Percentiles rank a stretch among this genome's conserved stretches.
Conservation (phyloP, 1,284 basidiomycete species). For the Earliella scabrosa region DNA sequence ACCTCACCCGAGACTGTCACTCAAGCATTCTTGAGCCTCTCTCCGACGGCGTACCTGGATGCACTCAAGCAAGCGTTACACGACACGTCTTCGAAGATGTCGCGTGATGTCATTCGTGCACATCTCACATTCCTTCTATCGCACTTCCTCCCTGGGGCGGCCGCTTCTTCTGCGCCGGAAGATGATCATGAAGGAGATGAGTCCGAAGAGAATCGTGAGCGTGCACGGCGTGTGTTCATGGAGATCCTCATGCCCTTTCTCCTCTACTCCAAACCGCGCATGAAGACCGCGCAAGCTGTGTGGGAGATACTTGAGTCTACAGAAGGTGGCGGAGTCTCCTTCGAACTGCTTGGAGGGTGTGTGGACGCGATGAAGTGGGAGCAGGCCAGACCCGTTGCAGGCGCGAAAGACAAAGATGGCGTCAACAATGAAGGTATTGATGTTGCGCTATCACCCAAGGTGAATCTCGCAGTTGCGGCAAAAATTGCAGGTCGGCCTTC, state of each 20-base stretch:
- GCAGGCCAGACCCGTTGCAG: constrained; percentile 19
- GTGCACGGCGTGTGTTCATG: constrained; percentile 55
- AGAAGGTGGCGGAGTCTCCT: constrained; percentile 30
- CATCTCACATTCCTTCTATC: constrained; percentile 69
- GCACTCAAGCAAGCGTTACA: constrained; percentile 51
- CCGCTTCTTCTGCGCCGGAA: background rate
- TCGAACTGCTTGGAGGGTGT: constrained; percentile 54
- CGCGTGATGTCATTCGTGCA: constrained; percentile 53
- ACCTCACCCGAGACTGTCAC: constrained; percentile 42
- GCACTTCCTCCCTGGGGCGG: constrained; percentile 42
- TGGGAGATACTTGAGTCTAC: constrained; percentile 62
- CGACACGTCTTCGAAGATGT: constrained; percentile 45
- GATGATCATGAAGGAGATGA: background rate
- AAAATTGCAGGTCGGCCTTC: constrained; percentile 69
- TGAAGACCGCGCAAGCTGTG: constrained; percentile 61
- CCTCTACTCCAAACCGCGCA: constrained; percentile 71
- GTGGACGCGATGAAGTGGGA: constrained; percentile 45
- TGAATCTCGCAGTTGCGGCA: constrained; percentile 56
- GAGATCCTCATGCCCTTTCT: constrained; percentile 74
- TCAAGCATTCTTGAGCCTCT: constrained; percentile 54
- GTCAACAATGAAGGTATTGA: constrained; percentile 39
- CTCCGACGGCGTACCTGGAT: constrained; percentile 58
- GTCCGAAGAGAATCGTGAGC: constrained; percentile 32
- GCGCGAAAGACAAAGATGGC: constrained; percentile 36
- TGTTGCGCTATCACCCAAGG: constrained; percentile 49